A percentile compares a stretch with the other conserved stretches of the same genome.
Conservation (phyloP, 1,284 basidiomycete genomes). For the Kalmanozyma brasiliensis region DNA sequence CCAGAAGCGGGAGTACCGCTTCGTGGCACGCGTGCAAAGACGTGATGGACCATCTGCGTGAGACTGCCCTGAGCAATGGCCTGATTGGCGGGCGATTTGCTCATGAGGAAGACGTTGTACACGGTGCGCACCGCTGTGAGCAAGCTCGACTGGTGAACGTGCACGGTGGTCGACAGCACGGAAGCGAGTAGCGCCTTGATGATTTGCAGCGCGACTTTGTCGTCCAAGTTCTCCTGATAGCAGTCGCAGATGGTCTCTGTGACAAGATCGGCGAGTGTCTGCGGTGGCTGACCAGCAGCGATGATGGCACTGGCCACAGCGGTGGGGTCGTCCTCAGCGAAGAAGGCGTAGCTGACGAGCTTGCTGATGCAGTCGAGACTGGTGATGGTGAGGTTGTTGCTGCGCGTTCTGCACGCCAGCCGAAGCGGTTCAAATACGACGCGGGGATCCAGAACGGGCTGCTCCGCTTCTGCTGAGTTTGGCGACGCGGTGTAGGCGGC, state of each 20-base stretch:
- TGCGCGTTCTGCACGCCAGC: constrained; percentile 61
- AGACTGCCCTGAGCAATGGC: constrained; percentile 66
- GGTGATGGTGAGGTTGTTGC: constrained; percentile 59
- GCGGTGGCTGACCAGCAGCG: constrained; percentile 32
- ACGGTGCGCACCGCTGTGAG: constrained; percentile 70
- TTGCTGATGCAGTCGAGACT: constrained; percentile 67
- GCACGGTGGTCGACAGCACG: constrained; percentile 61
- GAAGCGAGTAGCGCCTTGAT: constrained; percentile 67
- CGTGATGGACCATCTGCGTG: constrained; percentile 66
- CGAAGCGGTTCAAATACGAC: constrained; percentile 66
- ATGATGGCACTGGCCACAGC: constrained; percentile 23
- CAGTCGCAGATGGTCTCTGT: constrained; percentile 66
- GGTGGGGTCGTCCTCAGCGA: constrained; percentile 61
- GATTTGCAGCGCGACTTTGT: constrained; percentile 64
- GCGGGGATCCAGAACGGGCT: constrained; percentile 59
- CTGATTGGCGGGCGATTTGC: constrained; percentile 62
- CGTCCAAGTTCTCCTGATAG: constrained; percentile 63
- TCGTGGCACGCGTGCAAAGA: constrained; percentile 63
- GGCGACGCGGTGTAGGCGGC: constrained; percentile 26
- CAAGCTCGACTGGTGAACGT: constrained; percentile 65
- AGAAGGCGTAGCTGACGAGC: constrained; percentile 66
- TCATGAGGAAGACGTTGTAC: constrained; percentile 67
- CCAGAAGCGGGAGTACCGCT: constrained; percentile 10
- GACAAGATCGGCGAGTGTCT: constrained; percentile 62
- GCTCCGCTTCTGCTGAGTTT: constrained; percentile 24